Evolutionary conservation across 495 filamentous ascomycete genomes (phyloP).

Genomic region (Penicillium atrosanguineum): DNA sequence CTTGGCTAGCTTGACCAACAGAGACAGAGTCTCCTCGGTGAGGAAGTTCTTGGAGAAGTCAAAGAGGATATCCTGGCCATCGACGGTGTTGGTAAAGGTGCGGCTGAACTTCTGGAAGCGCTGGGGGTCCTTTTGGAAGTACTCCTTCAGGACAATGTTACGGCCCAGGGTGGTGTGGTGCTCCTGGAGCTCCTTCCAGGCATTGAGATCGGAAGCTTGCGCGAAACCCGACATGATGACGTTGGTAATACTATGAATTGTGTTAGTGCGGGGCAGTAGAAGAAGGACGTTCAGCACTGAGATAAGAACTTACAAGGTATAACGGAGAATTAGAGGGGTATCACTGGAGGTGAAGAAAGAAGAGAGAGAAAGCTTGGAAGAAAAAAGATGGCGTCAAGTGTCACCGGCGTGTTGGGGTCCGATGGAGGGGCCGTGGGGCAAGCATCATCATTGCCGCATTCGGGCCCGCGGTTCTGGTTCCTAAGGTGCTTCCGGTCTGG

Average conservation of each 20-base stretch:
- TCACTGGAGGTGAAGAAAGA: slow-evolving; percentile 2
- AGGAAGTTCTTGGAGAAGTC: slow-evolving; percentile 99
- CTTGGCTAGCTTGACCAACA: slow-evolving; percentile 84
- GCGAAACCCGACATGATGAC: slow-evolving; percentile 57
- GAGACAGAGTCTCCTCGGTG: slow-evolving; percentile 83
- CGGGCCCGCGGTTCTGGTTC: slow-evolving; percentile 6
- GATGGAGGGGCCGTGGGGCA: slow-evolving; percentile 38
- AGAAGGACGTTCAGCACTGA: background rate
- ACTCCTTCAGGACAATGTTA: slow-evolving; percentile 87
- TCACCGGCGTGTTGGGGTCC: slow-evolving; percentile 43
- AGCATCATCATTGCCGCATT: slow-evolving; percentile 34
- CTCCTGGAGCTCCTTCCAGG: slow-evolving; percentile 85
- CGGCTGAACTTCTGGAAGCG: slow-evolving; percentile 90
- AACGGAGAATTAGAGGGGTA: slow-evolving; percentile 10
- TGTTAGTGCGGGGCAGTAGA: slow-evolving; percentile 38
- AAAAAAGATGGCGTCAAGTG: slow-evolving; percentile 30
- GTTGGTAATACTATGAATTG: slow-evolving; percentile 15
- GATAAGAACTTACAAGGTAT: slow-evolving; percentile 7
- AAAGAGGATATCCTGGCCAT: slow-evolving; percentile 83
- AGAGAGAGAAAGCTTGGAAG: slow-evolving; percentile 7
- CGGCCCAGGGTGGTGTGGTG: slow-evolving; percentile 82
- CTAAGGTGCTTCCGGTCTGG: background rate
- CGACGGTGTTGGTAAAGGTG: slow-evolving; percentile 75
- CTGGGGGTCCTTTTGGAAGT: slow-evolving; percentile 82
- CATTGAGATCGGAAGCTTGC: slow-evolving; percentile 75